Percentiles rank a stretch among this genome's conserved stretches.
Evolutionary conservation across 768 basidiomycete genomes (phyloP).

Genomic region (Suillus occidentalis): DNA sequence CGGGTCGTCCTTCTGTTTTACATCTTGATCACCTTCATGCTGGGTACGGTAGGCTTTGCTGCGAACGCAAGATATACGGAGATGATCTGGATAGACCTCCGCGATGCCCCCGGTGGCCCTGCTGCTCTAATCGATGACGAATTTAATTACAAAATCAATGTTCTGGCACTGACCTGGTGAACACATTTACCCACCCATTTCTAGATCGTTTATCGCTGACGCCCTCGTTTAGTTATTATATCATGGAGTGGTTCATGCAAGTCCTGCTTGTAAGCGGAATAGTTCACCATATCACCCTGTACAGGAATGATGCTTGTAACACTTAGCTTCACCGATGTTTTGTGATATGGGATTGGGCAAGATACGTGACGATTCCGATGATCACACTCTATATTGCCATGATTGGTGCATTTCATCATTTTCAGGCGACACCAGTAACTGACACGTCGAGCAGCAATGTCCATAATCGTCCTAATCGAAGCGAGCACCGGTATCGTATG

Average conservation of each 20-base stretch:
- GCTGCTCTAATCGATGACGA: not conserved
- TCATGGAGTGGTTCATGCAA: not conserved
- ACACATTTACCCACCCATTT: not conserved
- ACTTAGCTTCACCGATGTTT: not conserved
- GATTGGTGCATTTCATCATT: conserved; percentile 9
- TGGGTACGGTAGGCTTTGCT: conserved; percentile 19
- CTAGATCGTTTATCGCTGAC: not conserved
- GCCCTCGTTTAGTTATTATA: not conserved
- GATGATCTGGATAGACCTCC: not conserved
- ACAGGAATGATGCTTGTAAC: not conserved
- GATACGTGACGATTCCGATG: conserved; percentile 17
- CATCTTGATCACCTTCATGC: conserved; percentile 9
- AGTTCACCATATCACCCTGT: not conserved
- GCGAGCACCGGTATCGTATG: conserved; percentile 15
- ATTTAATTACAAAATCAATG: not conserved
- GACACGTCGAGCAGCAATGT: conserved; percentile 9
- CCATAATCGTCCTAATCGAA: conserved; percentile 18
- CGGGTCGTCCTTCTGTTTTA: not conserved
- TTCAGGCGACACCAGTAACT: not conserved
- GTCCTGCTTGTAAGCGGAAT: not conserved
- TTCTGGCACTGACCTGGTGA: not conserved
- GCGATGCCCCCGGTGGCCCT: not conserved
- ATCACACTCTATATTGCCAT: conserved; percentile 14
- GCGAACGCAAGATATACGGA: conserved; percentile 20
- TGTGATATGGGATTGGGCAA: conserved; percentile 12